phyloP scores from a whole-genome alignment of 2,329 filamentous ascomycete genomes.

The Helminthosporium solani region DNA sequence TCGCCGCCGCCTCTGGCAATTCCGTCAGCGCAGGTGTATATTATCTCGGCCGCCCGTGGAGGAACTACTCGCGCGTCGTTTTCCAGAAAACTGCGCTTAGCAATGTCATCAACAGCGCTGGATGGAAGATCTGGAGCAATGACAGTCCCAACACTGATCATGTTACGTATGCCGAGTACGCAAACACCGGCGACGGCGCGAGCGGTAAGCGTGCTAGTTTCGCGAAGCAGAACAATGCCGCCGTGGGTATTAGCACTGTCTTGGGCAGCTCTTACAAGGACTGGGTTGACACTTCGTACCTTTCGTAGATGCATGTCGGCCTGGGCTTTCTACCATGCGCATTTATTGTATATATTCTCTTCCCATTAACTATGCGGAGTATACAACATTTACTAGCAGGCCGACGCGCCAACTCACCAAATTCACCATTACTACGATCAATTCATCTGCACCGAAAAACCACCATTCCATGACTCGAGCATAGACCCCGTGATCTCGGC shows the following conservation, averaged over 20 bases:
- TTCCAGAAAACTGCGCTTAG: conserved; percentile 56
- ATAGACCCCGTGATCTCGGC: neutral
- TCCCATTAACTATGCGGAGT: no score
- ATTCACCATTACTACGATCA: no score
- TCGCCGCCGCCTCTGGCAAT: conserved; percentile 46
- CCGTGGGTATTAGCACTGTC: conserved; percentile 48
- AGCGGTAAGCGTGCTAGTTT: conserved; percentile 56
- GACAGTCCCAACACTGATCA: conserved; percentile 52
- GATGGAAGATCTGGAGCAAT: conserved; percentile 59
- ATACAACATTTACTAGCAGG: neutral
- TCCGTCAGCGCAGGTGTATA: conserved; percentile 44
- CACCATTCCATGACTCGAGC: no score
- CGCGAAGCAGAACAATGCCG: conserved; percentile 41
- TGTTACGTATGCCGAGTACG: conserved; percentile 60
- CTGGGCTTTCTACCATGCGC: neutral
- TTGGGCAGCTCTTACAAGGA: conserved; percentile 43
- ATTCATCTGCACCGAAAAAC: no score
- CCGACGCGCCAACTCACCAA: no score
- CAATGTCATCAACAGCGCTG: conserved; percentile 59
- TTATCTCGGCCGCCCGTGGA: conserved; percentile 57
- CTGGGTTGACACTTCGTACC: conserved; percentile 36
- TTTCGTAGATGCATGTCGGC: conserved; percentile 5
- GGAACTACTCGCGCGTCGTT: conserved; percentile 52
- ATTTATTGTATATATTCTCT: conserved; percentile 1
- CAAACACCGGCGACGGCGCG: conserved; percentile 59